These are phyloP conservation scores for Spencermartinsiella europaea DNA, from an alignment of 805 yeast genomes.

Conservation along the genomic window DNA sequence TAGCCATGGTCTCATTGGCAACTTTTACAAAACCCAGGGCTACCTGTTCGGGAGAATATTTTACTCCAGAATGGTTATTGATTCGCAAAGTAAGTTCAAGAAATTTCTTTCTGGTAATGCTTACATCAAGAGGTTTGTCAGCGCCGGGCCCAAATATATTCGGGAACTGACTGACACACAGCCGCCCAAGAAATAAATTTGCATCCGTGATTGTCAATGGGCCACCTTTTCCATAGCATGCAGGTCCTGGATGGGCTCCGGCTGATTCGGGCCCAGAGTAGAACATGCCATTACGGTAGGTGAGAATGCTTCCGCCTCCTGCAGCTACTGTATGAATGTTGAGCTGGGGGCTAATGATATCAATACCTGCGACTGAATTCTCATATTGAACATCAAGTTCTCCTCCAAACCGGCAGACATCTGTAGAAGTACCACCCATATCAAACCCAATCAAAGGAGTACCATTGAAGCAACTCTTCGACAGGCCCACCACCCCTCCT, in stretches of 20 bases:
- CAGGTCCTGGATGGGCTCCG: constrained; percentile 84
- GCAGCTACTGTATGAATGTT: constrained; percentile 80
- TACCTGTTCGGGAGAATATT: constrained; percentile 56
- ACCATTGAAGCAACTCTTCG: constrained; percentile 63
- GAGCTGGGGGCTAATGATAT: constrained; percentile 75
- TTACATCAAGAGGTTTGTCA: constrained; percentile 58
- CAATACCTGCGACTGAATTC: constrained; percentile 73
- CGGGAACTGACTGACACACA: constrained; percentile 70
- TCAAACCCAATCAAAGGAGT: constrained; percentile 75
- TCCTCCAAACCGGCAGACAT: constrained; percentile 68
- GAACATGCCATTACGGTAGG: constrained; percentile 65
- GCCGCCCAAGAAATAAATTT: constrained; percentile 63
- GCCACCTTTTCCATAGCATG: constrained; percentile 79
- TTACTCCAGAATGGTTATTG: constrained; percentile 42
- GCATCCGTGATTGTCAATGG: constrained; percentile 85
- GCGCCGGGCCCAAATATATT: constrained; percentile 77
- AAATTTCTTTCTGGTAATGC: constrained; percentile 46
- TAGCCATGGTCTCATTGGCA: constrained; percentile 81
- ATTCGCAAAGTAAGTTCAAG: constrained; percentile 48
- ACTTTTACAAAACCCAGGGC: constrained; percentile 78
- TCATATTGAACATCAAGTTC: constrained; percentile 71
- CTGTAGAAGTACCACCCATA: constrained; percentile 89
- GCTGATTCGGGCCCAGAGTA: constrained; percentile 85
- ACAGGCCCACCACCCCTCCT: constrained; percentile 93
- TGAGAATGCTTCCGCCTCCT: constrained; percentile 70